Conservation (phyloP, 306 rosid genomes). For the Sicyos baderoa region DNA sequence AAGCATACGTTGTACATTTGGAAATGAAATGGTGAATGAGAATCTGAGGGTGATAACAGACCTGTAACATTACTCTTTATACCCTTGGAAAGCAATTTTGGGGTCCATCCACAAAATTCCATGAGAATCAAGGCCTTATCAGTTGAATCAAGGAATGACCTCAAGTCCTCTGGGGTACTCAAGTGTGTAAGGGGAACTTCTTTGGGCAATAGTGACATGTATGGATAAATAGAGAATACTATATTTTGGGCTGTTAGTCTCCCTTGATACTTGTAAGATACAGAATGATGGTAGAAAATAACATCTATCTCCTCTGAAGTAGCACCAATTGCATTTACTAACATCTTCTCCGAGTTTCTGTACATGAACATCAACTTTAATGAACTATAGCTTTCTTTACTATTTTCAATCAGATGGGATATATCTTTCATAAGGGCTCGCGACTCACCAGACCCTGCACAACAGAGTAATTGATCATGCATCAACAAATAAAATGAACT, state of each 20-base stretch:
- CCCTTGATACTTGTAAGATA: constrained; percentile 62
- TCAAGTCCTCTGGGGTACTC: constrained; percentile 36
- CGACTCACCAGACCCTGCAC: constrained; percentile 80
- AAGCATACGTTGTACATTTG: neutral
- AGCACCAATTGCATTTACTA: constrained; percentile 58
- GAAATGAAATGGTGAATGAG: neutral
- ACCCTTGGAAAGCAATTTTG: constrained; percentile 35
- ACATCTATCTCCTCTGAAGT: constrained; percentile 37
- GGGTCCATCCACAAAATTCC: constrained; percentile 86
- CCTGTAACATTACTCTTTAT: constrained; percentile 33
- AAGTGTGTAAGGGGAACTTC: constrained; percentile 51
- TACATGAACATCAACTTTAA: constrained; percentile 53
- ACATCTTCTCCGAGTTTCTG: constrained; percentile 45
- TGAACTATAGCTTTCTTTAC: constrained; percentile 30
- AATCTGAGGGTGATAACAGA: constrained; percentile 9
- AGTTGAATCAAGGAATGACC: constrained; percentile 49
- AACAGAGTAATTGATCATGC: constrained; percentile 8
- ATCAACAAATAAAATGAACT: neutral
- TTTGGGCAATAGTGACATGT: constrained; percentile 32
- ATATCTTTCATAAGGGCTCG: constrained; percentile 66
- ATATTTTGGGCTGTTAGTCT: constrained; percentile 46
- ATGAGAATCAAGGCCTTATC: constrained; percentile 60
- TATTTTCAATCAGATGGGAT: constrained; percentile 24
- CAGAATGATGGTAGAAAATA: constrained; percentile 54
- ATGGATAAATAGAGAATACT: constrained; percentile 39